Conservation (phyloP, 306 rosid species). For the Gillenia trifoliata region DNA sequence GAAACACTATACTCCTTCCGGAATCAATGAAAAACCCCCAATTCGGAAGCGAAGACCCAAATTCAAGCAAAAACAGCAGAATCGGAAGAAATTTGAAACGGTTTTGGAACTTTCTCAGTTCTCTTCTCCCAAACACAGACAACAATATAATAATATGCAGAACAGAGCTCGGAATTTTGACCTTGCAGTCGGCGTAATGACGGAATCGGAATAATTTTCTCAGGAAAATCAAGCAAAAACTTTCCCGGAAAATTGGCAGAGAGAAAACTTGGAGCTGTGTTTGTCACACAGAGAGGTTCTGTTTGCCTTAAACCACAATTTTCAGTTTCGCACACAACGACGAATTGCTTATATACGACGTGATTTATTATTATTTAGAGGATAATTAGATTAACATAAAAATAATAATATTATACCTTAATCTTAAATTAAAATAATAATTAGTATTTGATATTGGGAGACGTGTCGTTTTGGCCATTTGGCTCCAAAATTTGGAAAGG, state of each 20-base stretch:
- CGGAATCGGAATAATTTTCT: not conserved
- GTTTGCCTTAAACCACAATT: not conserved
- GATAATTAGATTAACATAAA: not conserved
- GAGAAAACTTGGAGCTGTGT: constrained; percentile 15
- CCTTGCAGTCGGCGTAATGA: not conserved
- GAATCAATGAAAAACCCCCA: constrained; percentile 6
- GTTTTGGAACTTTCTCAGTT: not conserved
- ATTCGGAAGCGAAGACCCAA: constrained; percentile 14
- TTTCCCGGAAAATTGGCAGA: constrained; percentile 7
- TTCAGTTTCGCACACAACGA: not conserved
- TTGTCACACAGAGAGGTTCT: not conserved
- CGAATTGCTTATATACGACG: not conserved
- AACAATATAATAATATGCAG: not conserved
- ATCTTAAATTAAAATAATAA: not conserved
- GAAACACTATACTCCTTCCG: not conserved
- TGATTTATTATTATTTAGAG: not conserved
- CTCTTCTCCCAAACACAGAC: not conserved
- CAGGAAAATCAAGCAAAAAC: not conserved
- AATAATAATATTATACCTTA: not conserved
- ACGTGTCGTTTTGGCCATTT: constrained; percentile 11
- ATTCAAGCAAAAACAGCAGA: not conserved
- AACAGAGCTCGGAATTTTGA: not conserved
- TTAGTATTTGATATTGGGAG: not conserved
- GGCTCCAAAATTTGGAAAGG: constrained; percentile 30
- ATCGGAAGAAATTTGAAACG: constrained; percentile 7